Percentiles rank a stretch among this genome's conserved stretches.
Evolutionary conservation across 441 rosid genomes (phyloP).

Genomic region (Adansonia gregorii): DNA sequence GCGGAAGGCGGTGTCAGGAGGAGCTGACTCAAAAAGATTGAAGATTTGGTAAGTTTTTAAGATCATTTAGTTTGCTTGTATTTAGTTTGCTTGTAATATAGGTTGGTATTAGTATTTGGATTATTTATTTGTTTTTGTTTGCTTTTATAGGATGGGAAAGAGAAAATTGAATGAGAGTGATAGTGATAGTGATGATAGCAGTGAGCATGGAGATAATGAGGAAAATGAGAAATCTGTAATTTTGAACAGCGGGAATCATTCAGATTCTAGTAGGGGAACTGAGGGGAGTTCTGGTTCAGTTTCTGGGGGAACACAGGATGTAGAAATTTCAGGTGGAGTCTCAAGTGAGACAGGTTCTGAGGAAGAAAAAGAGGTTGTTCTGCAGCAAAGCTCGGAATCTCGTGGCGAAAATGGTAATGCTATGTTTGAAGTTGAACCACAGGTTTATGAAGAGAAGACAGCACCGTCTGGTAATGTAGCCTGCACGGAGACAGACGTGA

Average conservation of each 20-base stretch:
- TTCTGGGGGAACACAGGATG: conserved; percentile 43
- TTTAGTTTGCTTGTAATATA: conserved; percentile 8
- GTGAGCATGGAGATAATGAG: conserved; percentile 50
- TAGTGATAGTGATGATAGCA: conserved; percentile 56
- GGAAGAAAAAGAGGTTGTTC: conserved; percentile 54
- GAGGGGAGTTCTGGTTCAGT: conserved; percentile 63
- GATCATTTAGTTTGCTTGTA: background rate
- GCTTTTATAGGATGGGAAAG: conserved; percentile 71
- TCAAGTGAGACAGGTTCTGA: conserved; percentile 56
- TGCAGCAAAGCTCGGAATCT: conserved; percentile 37
- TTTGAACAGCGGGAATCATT: conserved; percentile 43
- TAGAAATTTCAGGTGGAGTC: conserved; percentile 40
- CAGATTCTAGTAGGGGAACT: conserved; percentile 49
- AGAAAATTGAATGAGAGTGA: conserved; percentile 66
- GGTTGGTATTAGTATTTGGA: conserved; percentile 7
- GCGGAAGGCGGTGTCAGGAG: conserved; percentile 42
- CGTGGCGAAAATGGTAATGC: conserved; percentile 31
- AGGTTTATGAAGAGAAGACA: conserved; percentile 32
- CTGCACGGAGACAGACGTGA: conserved; percentile 24
- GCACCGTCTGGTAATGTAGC: conserved; percentile 20
- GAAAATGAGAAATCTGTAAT: conserved; percentile 63
- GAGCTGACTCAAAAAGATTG: conserved; percentile 54
- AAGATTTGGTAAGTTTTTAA: conserved; percentile 70
- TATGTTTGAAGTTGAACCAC: conserved; percentile 33
- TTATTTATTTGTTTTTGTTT: conserved; percentile 17